Evolutionary conservation across 1,284 basidiomycete species (phyloP), one percentile per base, ranked within the genome.

Genomic region (Ustilago esculenta): DNA sequence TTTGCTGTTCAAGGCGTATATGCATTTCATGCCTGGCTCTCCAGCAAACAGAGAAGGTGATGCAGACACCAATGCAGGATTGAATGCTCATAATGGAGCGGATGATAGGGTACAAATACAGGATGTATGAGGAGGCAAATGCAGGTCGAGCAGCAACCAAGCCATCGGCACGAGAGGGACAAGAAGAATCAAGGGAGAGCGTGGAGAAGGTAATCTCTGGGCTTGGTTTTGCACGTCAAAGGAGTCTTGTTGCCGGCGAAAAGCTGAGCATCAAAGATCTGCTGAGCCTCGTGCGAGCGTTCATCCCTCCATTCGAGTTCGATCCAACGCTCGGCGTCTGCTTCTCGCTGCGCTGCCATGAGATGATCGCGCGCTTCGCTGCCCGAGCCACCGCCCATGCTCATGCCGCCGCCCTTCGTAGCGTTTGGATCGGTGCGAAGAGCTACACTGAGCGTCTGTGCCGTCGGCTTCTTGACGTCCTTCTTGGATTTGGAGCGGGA

Each of bases 261-360:
- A 17, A 77, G 58, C 44, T 75, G 72, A 6, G 54, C 42, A 15
- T 72, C 44, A 58, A 74, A 72, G 40, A 66, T 63, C 39, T 72
- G 56, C 24, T 61, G 51, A 2, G 70, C 52, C 30, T 72, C 65
- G 2, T 36, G 40, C 9, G 67, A 60, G 25, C 59, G 41, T 29
- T 72, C 63, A 24, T 75, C 64, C 33, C 61, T 54, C 78, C 78
- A 80, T 33, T 75, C 77, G n/a, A 81, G 41, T 8, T 77, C 73
- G 12, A 81, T 50, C 79, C 79, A 81, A n/a, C 72, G 60, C 52
- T 81, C 79, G 8, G 72, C 75, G 18, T 81, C 80, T 2, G 78
- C 78, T 35, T 76, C 74, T 36, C 79, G 63, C 43, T 75, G 67
- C 7, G 69, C 68, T 6, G 63, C 69, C 74, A 78, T 76, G 25